Percentiles rank a stretch among this genome's conserved stretches.
Conservation (phyloP, 805 yeast genomes). For the Dipodascopsis uninucleata region DNA sequence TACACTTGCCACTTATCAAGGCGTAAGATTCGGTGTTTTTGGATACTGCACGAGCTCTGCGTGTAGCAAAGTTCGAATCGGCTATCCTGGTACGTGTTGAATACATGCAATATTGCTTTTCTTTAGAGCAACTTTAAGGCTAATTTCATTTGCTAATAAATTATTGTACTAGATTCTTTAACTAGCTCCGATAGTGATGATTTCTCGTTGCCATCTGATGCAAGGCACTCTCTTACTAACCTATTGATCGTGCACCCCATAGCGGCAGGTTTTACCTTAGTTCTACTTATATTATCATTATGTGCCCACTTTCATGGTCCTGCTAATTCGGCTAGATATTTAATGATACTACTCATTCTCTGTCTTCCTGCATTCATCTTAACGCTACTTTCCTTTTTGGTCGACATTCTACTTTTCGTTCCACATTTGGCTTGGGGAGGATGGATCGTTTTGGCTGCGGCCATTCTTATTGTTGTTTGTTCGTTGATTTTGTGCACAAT, state of each 20-base stretch:
- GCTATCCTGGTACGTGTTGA: conserved; percentile 37
- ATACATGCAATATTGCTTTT: not conserved
- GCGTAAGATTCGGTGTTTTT: conserved; percentile 61
- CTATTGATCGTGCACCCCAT: conserved; percentile 66
- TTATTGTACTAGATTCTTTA: conserved; percentile 14
- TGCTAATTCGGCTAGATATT: conserved; percentile 41
- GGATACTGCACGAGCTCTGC: conserved; percentile 51
- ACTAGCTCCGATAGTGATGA: conserved; percentile 38
- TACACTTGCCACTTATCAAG: conserved; percentile 49
- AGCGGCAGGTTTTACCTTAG: conserved; percentile 52
- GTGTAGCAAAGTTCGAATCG: conserved; percentile 46
- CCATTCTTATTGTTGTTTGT: conserved; percentile 59
- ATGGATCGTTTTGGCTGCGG: conserved; percentile 73
- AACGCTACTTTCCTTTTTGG: conserved; percentile 68
- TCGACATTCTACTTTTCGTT: conserved; percentile 74
- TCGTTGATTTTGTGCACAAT: conserved; percentile 67
- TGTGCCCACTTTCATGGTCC: conserved; percentile 41
- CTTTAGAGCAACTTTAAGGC: not conserved
- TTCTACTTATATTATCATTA: conserved; percentile 44
- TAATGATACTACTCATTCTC: conserved; percentile 53
- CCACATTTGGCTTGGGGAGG: conserved; percentile 78
- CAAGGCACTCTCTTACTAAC: conserved; percentile 56
- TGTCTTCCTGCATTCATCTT: conserved; percentile 67
- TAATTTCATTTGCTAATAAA: conserved; percentile 6
- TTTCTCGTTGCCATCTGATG: conserved; percentile 54